phyloP scores from a whole-genome alignment of 1,284 basidiomycete species.

The Ustilago crameri region DNA sequence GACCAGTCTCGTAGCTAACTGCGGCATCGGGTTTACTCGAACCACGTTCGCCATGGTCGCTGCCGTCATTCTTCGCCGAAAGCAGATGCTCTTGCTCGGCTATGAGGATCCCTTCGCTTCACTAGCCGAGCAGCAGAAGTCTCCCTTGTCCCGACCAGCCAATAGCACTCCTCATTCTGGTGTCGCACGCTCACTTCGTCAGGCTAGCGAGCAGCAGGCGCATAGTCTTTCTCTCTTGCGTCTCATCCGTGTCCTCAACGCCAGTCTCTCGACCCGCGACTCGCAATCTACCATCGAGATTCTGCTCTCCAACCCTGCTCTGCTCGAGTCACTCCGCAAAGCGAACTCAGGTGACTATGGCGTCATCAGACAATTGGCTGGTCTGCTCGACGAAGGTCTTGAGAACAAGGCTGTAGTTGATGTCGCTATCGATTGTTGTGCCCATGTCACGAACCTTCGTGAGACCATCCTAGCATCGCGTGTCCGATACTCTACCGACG shows the following conservation, averaged over 20 bases:
- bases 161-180: conserved; percentile 41
- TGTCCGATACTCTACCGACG: conserved; percentile 58
- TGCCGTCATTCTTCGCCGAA: conserved; percentile 85
- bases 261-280: conserved; percentile 72
- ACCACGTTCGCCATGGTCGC: conserved; percentile 98
- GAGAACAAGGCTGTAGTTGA: conserved; percentile 64
- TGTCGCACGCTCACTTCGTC: conserved; percentile 48
- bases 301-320: conserved; percentile 58
- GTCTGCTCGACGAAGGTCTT: conserved; percentile 63
- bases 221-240: conserved; percentile 82
- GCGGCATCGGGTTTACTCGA: conserved; percentile 95
- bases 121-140: conserved; percentile 27
- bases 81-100: conserved; percentile 82
- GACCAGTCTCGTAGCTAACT: conserved; percentile 91
- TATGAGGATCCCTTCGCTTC: conserved; percentile 78
- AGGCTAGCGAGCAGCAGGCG: conserved; percentile 77
- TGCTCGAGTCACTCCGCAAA: conserved; percentile 60
- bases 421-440: conserved; percentile 62
- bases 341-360: conserved; percentile 65
- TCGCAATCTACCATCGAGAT: conserved; percentile 58
- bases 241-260: conserved; percentile 84
- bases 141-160: conserved; percentile 27
- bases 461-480: conserved; percentile 63
- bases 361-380: conserved; percentile 61
- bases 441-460: conserved; percentile 64